Percentiles rank a stretch among this genome's conserved stretches.
phyloP scores from a whole-genome alignment of 345 rosid genomes.

The Microcos paniculata region DNA sequence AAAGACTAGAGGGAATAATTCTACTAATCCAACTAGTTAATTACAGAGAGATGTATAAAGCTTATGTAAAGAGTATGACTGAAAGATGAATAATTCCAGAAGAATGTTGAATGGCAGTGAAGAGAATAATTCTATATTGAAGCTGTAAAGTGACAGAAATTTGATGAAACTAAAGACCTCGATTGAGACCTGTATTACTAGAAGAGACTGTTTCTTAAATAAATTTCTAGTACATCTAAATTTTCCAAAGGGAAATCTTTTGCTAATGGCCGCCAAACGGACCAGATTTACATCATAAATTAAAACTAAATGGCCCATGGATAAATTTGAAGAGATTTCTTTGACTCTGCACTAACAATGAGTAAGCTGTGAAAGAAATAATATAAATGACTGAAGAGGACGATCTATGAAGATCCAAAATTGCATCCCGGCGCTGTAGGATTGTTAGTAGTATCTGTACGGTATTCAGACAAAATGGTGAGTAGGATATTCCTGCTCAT shows the following conservation, averaged over 20 bases:
- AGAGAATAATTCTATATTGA: not conserved
- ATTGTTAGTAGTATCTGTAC: slow-evolving; percentile 22
- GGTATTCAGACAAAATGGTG: slow-evolving; percentile 71
- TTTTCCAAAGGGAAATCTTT: slow-evolving; percentile 15
- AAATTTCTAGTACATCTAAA: slow-evolving; percentile 18
- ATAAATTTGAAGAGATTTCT: slow-evolving; percentile 24
- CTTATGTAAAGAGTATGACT: not conserved
- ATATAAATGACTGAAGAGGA: slow-evolving; percentile 14
- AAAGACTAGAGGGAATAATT: too few species aligned
- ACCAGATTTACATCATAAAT: slow-evolving; percentile 35
- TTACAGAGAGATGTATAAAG: not conserved
- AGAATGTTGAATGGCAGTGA: not conserved
- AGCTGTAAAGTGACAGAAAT: not conserved
- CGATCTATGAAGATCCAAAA: slow-evolving; percentile 35
- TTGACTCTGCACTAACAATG: slow-evolving; percentile 29
- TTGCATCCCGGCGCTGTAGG: slow-evolving; percentile 29
- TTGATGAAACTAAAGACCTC: not conserved
- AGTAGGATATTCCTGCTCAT: slow-evolving; percentile 92
- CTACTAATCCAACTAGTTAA: too few species aligned
- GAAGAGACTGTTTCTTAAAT: slow-evolving; percentile 3
- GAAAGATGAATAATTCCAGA: not conserved
- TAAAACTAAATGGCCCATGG: slow-evolving; percentile 20
- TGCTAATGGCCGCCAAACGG: slow-evolving; percentile 19
- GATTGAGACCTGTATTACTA: slow-evolving; percentile 6
- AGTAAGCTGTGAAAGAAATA: slow-evolving; percentile 16